Conservation (phyloP, 1,139 yeast genomes). For the Pneumocystis sp. region DNA sequence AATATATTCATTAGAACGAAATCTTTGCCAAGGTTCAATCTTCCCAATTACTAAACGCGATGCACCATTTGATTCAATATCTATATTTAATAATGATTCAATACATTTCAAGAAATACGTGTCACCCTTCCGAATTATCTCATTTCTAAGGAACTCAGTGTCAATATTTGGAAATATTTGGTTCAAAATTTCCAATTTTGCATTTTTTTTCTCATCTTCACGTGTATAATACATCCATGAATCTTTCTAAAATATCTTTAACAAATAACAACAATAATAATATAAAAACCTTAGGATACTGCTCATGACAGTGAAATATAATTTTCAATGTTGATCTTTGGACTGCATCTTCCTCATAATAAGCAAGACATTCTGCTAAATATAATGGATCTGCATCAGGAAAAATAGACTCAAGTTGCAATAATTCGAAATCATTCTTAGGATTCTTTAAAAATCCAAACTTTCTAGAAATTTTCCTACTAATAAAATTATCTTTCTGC, state of each 20-base stretch:
- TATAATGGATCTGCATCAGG: not conserved
- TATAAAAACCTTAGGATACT: not conserved
- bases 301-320: not conserved
- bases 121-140: constrained; percentile 4
- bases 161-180: constrained; percentile 14
- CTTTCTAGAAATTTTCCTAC: not conserved
- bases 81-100: constrained; percentile 12
- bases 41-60: constrained; percentile 7
- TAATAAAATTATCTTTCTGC: not conserved
- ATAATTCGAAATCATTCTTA: not conserved
- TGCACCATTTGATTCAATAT: constrained; percentile 8
- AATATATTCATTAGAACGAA: constrained; percentile 12
- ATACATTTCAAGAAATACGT: constrained; percentile 13
- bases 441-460: not conserved
- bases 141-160: constrained; percentile 11
- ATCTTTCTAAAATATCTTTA: not conserved
- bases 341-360: not conserved
- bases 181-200: constrained; percentile 8
- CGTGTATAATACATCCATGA: not conserved
- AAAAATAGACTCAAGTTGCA: not conserved
- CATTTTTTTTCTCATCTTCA: constrained; percentile 6
- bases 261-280: not conserved
- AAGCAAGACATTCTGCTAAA: not conserved
- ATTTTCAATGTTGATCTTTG: not conserved
- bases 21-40: constrained; percentile 12